Base-by-base conservation (phyloP, 805 yeast species). In the Wickerhamomyces hampshirensis region DNA sequence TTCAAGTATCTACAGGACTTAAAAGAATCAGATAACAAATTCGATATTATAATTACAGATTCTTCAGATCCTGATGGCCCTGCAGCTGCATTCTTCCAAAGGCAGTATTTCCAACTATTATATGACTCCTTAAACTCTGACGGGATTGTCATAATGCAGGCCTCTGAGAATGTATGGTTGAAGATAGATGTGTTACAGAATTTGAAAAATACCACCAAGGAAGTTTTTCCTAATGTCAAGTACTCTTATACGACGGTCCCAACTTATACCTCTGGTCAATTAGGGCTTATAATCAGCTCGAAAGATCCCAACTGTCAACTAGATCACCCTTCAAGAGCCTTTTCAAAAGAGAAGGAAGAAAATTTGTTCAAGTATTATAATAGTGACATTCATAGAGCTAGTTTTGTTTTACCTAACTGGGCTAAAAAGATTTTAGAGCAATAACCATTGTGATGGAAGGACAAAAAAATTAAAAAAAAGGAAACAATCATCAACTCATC, bases 21-120 rank as follows among this genome's bases (percentile, higher is more conserved):
- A 9, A 43, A 43, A 6, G 50, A 57, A 16, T 61, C 66, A 29
- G 49, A 54, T 7, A 68, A 68, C 24, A 73, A 73, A 47, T 88
- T 69, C 55, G 96, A 88, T 59, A 80, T 89, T 23, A 84, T 88
- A 40, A 86, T 88, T 42, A 84, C 95, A 13, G 97, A 88, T 59
- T 84, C 95, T 3, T 82, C 94, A 2, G 97, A 88, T 59, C 96
- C 96, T 1, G 96, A 88, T 50, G 96, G 93, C 3, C 97, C 97
- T 5, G 97, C 97, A 1, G 94, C 80, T 51, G 84, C 84, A 14
- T 84, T 88, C 49, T 88, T 88, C 65, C 85, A 86, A 58, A 69
- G 71, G 42, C 75, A 72, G 38, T 88, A 88, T 63, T 88, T 87
- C 61, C 67, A 76, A 51, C 63, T 88, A 37, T 64, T 89, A 39